These are phyloP conservation scores for Fabrea salina DNA, from an alignment of 169 alveolate genomes.

Conservation along the genomic window DNA sequence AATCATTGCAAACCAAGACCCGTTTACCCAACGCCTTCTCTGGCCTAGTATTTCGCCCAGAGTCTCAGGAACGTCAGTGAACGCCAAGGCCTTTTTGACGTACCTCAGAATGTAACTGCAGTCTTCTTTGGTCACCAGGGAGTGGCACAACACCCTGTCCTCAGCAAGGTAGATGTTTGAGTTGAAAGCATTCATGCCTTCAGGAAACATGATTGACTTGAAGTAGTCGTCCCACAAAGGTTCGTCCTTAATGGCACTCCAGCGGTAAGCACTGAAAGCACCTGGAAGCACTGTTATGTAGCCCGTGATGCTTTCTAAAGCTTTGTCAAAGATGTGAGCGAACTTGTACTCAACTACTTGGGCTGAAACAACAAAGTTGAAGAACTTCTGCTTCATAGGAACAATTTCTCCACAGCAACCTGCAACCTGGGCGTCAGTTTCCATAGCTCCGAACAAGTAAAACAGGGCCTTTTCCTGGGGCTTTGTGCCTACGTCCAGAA, in stretches of 20 bases:
- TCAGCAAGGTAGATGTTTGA: slow-evolving; percentile 41
- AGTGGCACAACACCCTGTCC: slow-evolving; percentile 31
- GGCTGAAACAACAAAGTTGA: slow-evolving; percentile 18
- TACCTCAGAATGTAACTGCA: slow-evolving; percentile 31
- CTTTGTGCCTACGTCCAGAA: slow-evolving; percentile 30
- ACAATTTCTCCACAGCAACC: slow-evolving; percentile 49
- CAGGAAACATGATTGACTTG: slow-evolving; percentile 24
- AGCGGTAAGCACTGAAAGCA: slow-evolving; percentile 43
- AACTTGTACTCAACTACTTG: slow-evolving; percentile 39
- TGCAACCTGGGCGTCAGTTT: slow-evolving; percentile 28
- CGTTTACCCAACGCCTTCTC: slow-evolving; percentile 40
- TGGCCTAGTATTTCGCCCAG: slow-evolving; percentile 10
- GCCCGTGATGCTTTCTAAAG: slow-evolving; percentile 37
- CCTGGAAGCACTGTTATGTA: slow-evolving; percentile 41
- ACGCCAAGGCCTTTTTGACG: slow-evolving; percentile 32
- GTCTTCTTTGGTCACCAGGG: slow-evolving; percentile 21
- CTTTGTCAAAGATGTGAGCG: slow-evolving; percentile 38
- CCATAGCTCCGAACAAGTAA: slow-evolving; percentile 37
- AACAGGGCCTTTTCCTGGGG: background rate
- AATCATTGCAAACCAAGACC: slow-evolving; percentile 40
- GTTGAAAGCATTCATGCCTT: slow-evolving; percentile 27
- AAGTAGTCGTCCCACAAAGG: slow-evolving; percentile 45
- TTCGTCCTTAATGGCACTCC: slow-evolving; percentile 37
- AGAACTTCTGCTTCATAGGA: slow-evolving; percentile 13
- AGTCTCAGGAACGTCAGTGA: slow-evolving; percentile 43